Evolutionary conservation across 495 filamentous ascomycete genomes (phyloP).

Genomic region (Neurospora sp.): DNA sequence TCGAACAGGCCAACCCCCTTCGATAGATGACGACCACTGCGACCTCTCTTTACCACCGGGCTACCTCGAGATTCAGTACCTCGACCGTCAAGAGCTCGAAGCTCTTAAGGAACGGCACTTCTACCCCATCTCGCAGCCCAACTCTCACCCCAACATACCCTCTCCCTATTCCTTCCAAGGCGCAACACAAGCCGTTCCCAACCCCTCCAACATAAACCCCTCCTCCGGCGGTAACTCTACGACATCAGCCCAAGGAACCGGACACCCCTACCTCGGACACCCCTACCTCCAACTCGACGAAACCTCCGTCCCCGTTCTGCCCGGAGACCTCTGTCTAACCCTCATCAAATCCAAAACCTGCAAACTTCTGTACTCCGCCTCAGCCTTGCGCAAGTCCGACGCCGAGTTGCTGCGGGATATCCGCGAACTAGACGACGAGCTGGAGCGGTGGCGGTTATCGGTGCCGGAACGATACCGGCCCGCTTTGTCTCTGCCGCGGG

Average conservation of each 20-base stretch:
- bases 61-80: slow-evolving; percentile 29
- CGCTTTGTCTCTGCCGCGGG: slow-evolving; percentile 16
- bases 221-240: background rate
- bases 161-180: background rate
- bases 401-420: slow-evolving; percentile 44
- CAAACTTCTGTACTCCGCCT: slow-evolving; percentile 38
- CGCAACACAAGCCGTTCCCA: too few relatives aligned
- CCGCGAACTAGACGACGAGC: slow-evolving; percentile 41
- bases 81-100: slow-evolving; percentile 5
- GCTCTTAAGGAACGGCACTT: background rate
- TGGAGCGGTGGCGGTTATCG: slow-evolving; percentile 41
- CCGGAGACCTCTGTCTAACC: slow-evolving; percentile 38
- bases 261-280: too few relatives aligned
- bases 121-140: background rate
- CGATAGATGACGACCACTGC: slow-evolving; percentile 43
- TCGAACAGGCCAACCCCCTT: slow-evolving; percentile 42
- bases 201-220: too few relatives aligned
- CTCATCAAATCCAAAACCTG: slow-evolving; percentile 42
- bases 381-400: slow-evolving; percentile 37
- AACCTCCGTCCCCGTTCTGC: slow-evolving; percentile 31
- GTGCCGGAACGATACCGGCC: slow-evolving; percentile 35
- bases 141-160: background rate
- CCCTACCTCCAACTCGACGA: slow-evolving; percentile 6
- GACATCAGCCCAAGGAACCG: background rate
- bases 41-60: slow-evolving; percentile 40